A percentile compares a stretch with the other conserved stretches of the same genome.
Conservation (phyloP, 2,329 filamentous ascomycete species). For the Sarocladium oryzae region DNA sequence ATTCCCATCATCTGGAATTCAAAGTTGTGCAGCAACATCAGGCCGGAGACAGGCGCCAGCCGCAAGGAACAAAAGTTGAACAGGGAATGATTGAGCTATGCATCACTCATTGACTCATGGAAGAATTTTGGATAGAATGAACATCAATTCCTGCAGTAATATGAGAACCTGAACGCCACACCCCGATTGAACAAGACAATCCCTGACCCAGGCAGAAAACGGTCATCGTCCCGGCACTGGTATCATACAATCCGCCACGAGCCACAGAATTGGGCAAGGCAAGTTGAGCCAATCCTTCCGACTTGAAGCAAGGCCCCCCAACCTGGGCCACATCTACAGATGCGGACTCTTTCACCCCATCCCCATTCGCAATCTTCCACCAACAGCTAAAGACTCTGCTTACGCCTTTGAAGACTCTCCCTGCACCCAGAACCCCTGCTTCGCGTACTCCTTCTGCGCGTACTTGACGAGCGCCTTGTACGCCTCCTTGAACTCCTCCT, state of each 20-base stretch:
- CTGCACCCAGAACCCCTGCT: conserved; percentile 46
- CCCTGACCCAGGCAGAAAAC: conserved; percentile 8
- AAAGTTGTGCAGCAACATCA: too few species aligned
- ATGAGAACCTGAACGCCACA: conserved; percentile 6
- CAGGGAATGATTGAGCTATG: too few species aligned
- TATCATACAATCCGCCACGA: conserved; percentile 4
- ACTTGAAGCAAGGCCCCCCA: neutral
- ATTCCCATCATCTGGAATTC: too few species aligned
- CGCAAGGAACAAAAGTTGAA: too few species aligned
- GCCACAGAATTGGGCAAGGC: neutral
- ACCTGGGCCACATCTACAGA: too few species aligned
- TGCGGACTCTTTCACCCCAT: too few species aligned
- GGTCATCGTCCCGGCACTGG: conserved; percentile 5
- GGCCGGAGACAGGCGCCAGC: too few species aligned
- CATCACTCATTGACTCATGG: neutral
- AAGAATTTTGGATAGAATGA: neutral
- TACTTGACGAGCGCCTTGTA: conserved; percentile 62
- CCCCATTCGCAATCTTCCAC: too few species aligned
- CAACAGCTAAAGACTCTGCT: neutral
- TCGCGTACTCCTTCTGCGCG: conserved; percentile 57
- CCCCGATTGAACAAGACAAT: conserved; percentile 7
- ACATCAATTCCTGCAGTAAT: conserved; percentile 5
- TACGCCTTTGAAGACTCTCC: conserved; percentile 27
- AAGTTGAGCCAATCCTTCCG: neutral
- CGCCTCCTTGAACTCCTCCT: conserved; percentile 55